A percentile compares a stretch with the other conserved stretches of the same genome.
Conservation (phyloP, 257 asterid genomes). For the Schizonepeta tenuifolia region DNA sequence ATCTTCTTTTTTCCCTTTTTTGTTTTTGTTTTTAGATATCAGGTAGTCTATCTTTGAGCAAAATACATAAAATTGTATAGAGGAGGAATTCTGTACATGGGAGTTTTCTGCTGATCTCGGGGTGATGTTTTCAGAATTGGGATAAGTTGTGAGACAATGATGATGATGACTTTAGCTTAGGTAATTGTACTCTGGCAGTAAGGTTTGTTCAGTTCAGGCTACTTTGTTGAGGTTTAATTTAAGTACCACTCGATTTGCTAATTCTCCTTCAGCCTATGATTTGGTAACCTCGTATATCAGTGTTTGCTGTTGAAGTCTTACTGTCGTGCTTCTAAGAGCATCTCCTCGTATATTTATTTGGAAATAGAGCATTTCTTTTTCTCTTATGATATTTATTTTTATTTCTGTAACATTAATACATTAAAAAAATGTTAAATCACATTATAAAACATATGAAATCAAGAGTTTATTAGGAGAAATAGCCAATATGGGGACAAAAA, state of each 20-base stretch:
- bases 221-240: background rate
- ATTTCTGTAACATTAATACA: too few species aligned
- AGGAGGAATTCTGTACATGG: constrained; percentile 41
- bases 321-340: too few species aligned
- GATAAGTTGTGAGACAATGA: background rate
- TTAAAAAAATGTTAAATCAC: too few species aligned
- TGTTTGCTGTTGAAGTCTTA: too few species aligned
- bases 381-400: too few species aligned
- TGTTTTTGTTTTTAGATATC: background rate
- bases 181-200: background rate
- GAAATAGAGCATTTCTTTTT: too few species aligned
- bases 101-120: constrained; percentile 28
- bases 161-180: constrained; percentile 10
- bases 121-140: constrained; percentile 18
- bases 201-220: background rate
- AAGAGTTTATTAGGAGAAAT: too few species aligned
- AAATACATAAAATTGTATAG: constrained; percentile 38
- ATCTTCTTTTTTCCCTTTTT: background rate
- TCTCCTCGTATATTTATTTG: too few species aligned
- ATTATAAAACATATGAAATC: too few species aligned
- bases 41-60: constrained; percentile 20
- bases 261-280: background rate
- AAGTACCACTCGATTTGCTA: background rate
- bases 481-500: too few species aligned
- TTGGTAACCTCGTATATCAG: background rate